phyloP scores from a whole-genome alignment of 352 stramenopile species.

The Pythium sukuiense region DNA sequence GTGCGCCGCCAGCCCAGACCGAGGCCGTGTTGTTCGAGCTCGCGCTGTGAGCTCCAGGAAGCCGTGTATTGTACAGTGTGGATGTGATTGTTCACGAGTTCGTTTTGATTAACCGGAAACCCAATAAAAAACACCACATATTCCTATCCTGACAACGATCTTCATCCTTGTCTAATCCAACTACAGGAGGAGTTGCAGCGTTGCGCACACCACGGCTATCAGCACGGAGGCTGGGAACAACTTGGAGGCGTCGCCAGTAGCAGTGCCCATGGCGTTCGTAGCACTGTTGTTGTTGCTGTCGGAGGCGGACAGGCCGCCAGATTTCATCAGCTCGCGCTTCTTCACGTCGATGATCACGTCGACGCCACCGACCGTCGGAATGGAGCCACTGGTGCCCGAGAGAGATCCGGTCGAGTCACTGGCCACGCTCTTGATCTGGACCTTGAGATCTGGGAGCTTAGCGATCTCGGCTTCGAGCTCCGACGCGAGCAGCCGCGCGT shows the following conservation, averaged over 20 bases:
- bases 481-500: conserved; percentile 20
- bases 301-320: not conserved
- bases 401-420: not conserved
- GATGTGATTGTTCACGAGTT: conserved; percentile 3
- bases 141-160: not conserved
- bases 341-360: conserved; percentile 51
- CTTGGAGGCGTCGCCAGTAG: not conserved
- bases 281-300: conserved; percentile 5
- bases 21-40: conserved; percentile 65
- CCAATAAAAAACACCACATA: conserved; percentile 1
- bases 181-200: conserved; percentile 16
- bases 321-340: conserved; percentile 44
- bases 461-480: conserved; percentile 30
- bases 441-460: conserved; percentile 34
- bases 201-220: conserved; percentile 5
- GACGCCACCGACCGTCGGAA: conserved; percentile 15
- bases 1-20: not conserved
- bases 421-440: conserved; percentile 29
- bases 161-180: conserved; percentile 13
- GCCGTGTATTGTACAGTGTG: conserved; percentile 1
- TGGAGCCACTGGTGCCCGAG: not conserved
- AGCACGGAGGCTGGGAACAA: conserved; percentile 1
- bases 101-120: conserved; percentile 6
- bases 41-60: conserved; percentile 39
- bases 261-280: conserved; percentile 7